Conservation (phyloP, 331 rosid genomes). For the Pyrus hybrid region DNA sequence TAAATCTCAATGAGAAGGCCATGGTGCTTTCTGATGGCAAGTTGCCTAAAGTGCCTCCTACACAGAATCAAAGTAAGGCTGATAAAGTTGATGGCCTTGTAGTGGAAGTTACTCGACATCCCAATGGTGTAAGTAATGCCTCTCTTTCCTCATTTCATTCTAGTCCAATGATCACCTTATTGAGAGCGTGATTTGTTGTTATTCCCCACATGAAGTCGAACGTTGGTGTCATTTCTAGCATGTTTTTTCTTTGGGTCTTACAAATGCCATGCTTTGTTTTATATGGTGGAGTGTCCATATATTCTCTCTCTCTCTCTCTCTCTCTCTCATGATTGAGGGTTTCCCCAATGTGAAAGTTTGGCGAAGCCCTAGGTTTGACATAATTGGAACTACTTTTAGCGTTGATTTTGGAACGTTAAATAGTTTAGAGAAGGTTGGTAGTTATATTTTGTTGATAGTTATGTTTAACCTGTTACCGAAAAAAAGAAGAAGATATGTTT, state of each 20-base stretch:
- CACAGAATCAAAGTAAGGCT: conserved; percentile 8
- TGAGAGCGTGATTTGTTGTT: not conserved
- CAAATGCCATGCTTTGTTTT: not conserved
- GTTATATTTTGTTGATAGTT: not conserved
- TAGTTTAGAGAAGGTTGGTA: not conserved
- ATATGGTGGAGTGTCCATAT: not conserved
- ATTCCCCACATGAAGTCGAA: not conserved
- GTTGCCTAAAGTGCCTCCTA: conserved; percentile 29
- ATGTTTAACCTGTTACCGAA: no score
- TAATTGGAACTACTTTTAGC: not conserved
- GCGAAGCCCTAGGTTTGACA: not conserved
- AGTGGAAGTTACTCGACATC: conserved; percentile 42
- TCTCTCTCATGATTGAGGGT: not conserved
- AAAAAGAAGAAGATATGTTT: no score
- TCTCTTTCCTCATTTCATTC: conserved; percentile 18
- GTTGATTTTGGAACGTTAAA: not conserved
- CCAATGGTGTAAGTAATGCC: conserved; percentile 51
- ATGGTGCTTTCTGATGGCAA: conserved; percentile 17
- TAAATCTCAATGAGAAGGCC: conserved; percentile 26
- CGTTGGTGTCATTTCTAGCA: not conserved
- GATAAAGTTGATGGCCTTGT: conserved; percentile 20
- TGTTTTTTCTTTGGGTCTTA: not conserved
- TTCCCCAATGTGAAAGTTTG: not conserved
- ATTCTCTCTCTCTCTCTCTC: no score
- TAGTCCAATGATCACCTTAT: conserved; percentile 13